These are phyloP conservation scores for Tricholoma terreum DNA, from an alignment of 768 basidiomycete genomes.

Conservation along the genomic window DNA sequence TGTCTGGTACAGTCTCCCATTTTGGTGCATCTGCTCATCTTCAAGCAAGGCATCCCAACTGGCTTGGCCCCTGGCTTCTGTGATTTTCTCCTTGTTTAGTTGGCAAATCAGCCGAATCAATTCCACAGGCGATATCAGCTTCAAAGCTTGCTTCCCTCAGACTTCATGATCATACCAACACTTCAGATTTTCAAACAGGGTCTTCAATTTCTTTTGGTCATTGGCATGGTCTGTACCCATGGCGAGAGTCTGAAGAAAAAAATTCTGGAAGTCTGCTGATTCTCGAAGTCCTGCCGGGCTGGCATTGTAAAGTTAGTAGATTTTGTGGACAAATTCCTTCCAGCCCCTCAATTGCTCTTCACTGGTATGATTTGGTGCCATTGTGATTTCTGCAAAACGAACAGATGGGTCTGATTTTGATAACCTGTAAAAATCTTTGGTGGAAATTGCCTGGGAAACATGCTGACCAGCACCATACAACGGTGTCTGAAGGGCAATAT, in stretches of 20 bases:
- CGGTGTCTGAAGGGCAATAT: neutral
- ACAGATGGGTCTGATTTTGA: too few species aligned
- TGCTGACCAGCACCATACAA: too few species aligned
- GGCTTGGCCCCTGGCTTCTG: conserved; percentile 22
- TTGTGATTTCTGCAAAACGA: too few species aligned
- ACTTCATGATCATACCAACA: conserved; percentile 4
- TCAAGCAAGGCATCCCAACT: too few species aligned
- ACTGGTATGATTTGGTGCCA: conserved; percentile 22
- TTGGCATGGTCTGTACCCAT: conserved; percentile 25
- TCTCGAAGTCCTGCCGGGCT: neutral
- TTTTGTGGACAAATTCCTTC: neutral
- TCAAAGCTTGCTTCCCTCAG: conserved; percentile 13
- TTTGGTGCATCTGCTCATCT: too few species aligned
- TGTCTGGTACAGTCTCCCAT: too few species aligned
- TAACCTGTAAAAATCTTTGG: too few species aligned
- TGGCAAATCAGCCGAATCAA: conserved; percentile 13
- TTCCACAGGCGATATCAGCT: conserved; percentile 5
- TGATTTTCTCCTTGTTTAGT: conserved; percentile 19
- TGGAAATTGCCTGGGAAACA: too few species aligned
- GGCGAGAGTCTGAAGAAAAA: conserved; percentile 4
- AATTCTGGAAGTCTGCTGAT: neutral
- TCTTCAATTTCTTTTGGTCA: conserved; percentile 14
- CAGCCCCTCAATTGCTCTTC: conserved; percentile 15
- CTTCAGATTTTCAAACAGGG: conserved; percentile 14
- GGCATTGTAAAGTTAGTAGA: neutral